Evolutionary conservation across 2,329 filamentous ascomycete genomes (phyloP), one percentile per base, ranked within the genome.

Genomic region (Trichoderma pleuroti): DNA sequence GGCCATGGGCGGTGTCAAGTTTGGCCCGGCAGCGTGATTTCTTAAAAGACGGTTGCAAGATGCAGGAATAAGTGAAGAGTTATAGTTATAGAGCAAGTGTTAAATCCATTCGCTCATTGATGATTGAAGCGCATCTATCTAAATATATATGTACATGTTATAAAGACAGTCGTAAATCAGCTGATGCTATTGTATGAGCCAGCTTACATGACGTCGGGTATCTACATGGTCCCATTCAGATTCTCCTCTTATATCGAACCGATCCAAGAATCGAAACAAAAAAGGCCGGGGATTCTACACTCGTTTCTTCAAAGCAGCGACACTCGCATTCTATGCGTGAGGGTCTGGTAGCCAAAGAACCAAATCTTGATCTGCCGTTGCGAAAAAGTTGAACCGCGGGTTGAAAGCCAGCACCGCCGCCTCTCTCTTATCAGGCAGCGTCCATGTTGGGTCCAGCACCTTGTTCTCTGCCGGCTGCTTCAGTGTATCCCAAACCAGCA

Each of bases 351-450:
- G 80, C 92, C 92, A 94, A 75, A 94, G 93, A 24, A 93, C 82
- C 72, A 93, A 84, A 68, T 98, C 94, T 77, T 91, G 91, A 76
- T 98, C 94, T 4, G 93, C 96, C 57, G 91, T 96, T 10, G 93
- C 94, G 74, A 98, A 87, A 83, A 98, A 90, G 80, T 98, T 98
- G 81, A 92, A 96, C 63, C 94, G 87, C 30, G 94, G 96, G 78
- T 98, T 98, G 79, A 94, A 96, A 26, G 92, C 93, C 54, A 97
- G 85, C 14, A 97, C 87, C 1, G 92, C 92, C 5, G 89, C 89
- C 81, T 88, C 90, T 78, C 85, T 89, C 82, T 87, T 88, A 74
- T 91, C 90, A 52, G 91, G 88, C 60, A 92, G 82, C 60, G 88
- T 88, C 80, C 86, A 86, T 59, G 83, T 86, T 64, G 92, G 92